A percentile compares a stretch with the other conserved stretches of the same genome.
Conservation (phyloP, 2,329 filamentous ascomycete genomes). For the Cladosporium cucumerinum region DNA sequence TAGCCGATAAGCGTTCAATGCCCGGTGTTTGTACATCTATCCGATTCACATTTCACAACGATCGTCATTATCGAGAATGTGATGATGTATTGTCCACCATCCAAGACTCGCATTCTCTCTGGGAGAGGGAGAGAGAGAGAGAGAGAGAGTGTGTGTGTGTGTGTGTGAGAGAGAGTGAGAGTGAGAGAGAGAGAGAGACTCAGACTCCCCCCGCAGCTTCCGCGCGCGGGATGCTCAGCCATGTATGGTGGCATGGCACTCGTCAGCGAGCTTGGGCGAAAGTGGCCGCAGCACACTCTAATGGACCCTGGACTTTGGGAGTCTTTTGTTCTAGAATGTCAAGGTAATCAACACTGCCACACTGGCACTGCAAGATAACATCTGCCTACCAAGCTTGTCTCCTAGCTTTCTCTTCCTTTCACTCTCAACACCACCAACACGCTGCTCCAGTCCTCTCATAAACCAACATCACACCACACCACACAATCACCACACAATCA, state of each 20-base stretch:
- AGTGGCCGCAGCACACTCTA: constrained; percentile 2
- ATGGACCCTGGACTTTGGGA: not conserved
- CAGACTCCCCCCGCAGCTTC: not conserved
- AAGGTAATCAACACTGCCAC: constrained; percentile 2
- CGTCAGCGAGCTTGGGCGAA: not conserved
- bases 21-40: not conserved
- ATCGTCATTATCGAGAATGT: not conserved
- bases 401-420: not conserved
- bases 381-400: not conserved
- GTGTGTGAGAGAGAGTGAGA: too few relatives aligned
- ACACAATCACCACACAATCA: too few relatives aligned
- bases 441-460: not conserved
- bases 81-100: not conserved
- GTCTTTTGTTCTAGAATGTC: not conserved
- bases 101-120: not conserved
- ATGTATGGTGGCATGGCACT: too few relatives aligned
- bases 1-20: not conserved
- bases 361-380: not conserved
- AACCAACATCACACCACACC: not conserved
- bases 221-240: constrained; percentile 1
- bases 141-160: too few relatives aligned
- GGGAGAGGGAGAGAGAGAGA: too few relatives aligned
- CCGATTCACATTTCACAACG: not conserved
- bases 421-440: not conserved
- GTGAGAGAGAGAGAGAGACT: too few relatives aligned